phyloP scores from a whole-genome alignment of 176 grass and related monocot genomes.

The Eragrostis nindensis region DNA sequence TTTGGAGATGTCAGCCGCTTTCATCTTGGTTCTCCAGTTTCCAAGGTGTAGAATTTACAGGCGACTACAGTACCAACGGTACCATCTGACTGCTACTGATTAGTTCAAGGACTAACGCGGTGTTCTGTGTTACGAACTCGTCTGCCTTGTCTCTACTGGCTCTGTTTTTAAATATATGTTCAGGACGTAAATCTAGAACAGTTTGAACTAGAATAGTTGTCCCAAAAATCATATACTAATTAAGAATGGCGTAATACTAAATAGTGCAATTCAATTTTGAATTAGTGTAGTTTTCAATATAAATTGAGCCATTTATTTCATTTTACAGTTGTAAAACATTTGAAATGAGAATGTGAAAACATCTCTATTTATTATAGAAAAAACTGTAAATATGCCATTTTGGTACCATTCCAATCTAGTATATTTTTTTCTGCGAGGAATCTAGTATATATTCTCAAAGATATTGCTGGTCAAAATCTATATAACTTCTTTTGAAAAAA shows the following conservation, averaged over 20 bases:
- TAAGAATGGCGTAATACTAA: too few species aligned
- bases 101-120: not conserved
- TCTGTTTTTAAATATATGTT: too few species aligned
- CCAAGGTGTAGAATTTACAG: not conserved
- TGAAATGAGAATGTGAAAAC: not conserved
- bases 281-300: not conserved
- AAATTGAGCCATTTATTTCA: not conserved
- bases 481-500: not conserved
- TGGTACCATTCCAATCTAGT: not conserved
- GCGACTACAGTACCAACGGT: not conserved
- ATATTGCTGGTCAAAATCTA: not conserved
- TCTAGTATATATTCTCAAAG: not conserved
- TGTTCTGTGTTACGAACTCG: not conserved
- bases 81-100: constrained; percentile 15
- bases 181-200: too few species aligned
- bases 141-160: not conserved
- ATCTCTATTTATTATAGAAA: too few species aligned
- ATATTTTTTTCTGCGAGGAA: too few species aligned
- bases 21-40: not conserved
- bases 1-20: not conserved
- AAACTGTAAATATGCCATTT: not conserved
- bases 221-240: too few species aligned
- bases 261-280: not conserved
- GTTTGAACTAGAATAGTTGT: too few species aligned
- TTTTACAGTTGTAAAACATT: not conserved